These are phyloP conservation scores for Oryza meridionalis DNA, from an alignment of 176 grass and related monocot species.

Conservation along the genomic window DNA sequence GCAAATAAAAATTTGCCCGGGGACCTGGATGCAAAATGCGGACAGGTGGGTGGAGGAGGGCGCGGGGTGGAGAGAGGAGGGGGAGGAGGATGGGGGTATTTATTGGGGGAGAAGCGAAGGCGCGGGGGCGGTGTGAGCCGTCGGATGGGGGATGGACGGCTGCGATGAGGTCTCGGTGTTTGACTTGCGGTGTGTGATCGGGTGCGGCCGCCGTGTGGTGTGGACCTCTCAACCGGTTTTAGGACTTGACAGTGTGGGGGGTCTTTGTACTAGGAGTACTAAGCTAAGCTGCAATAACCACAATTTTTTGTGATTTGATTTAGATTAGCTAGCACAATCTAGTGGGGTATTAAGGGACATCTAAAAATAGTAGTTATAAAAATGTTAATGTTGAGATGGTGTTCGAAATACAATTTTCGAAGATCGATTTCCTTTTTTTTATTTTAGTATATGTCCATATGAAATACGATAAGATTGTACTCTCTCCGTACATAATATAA, in stretches of 20 bases:
- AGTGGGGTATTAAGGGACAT: too few species aligned
- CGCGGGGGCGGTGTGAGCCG: rapidly evolving
- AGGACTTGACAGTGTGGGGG: background rate
- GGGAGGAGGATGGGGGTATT: conserved; percentile 26
- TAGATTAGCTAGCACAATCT: too few species aligned
- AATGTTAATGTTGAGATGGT: too few species aligned
- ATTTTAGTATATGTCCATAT: too few species aligned
- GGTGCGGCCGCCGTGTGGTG: background rate
- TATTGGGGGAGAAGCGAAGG: conserved; percentile 27
- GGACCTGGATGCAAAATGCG: background rate
- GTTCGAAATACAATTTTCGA: too few species aligned
- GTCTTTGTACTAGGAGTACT: too few species aligned
- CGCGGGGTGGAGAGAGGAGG: conserved; percentile 8
- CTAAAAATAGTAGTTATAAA: too few species aligned
- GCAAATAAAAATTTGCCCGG: background rate
- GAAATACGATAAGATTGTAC: too few species aligned
- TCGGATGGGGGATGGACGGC: conserved; percentile 25
- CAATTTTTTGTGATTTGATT: too few species aligned
- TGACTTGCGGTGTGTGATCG: conserved; percentile 3
- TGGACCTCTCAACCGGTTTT: background rate
- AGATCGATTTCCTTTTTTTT: too few species aligned
- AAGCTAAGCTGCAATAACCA: background rate
- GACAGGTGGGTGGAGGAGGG: conserved; percentile 8
- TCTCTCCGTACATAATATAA: too few species aligned
- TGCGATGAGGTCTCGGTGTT: background rate